These are phyloP conservation scores for Cyberlindnera japonica DNA, from an alignment of 805 yeast species.

Conservation along the genomic window DNA sequence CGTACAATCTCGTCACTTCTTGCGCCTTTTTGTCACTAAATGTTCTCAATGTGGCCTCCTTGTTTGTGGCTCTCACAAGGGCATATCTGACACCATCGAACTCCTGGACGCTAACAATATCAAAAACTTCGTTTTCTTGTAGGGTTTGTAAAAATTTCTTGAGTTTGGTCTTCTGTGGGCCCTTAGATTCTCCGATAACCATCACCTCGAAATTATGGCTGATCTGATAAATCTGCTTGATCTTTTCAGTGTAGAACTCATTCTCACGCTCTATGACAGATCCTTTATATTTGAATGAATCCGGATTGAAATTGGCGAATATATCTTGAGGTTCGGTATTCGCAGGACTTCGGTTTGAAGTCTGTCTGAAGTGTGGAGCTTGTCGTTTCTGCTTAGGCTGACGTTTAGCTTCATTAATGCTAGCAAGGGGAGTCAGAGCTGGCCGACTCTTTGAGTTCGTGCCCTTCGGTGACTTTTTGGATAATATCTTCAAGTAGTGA, in stretches of 20 bases:
- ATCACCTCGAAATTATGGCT: slow-evolving; percentile 15
- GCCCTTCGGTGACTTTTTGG: too few relatives aligned
- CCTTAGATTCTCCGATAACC: slow-evolving; percentile 13
- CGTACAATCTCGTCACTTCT: slow-evolving; percentile 21
- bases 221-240: slow-evolving; percentile 15
- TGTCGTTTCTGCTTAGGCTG: too few relatives aligned
- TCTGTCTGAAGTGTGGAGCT: too few relatives aligned
- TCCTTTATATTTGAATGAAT: slow-evolving; percentile 18
- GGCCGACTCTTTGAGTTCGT: too few relatives aligned
- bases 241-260: slow-evolving; percentile 20
- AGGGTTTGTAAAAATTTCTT: slow-evolving; percentile 12
- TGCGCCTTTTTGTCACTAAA: slow-evolving; percentile 23
- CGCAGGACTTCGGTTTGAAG: slow-evolving; percentile 1
- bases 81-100: slow-evolving; percentile 11
- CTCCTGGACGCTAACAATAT: slow-evolving; percentile 20
- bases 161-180: slow-evolving; percentile 9
- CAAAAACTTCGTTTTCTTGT: slow-evolving; percentile 15
- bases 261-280: slow-evolving; percentile 19
- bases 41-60: slow-evolving; percentile 28
- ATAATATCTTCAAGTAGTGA: too few relatives aligned
- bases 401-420: too few relatives aligned
- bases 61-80: slow-evolving; percentile 14
- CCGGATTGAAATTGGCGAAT: slow-evolving; percentile 16
- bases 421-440: too few relatives aligned
- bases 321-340: slow-evolving; percentile 9